Evolutionary conservation across 805 yeast genomes (phyloP), one percentile per base, ranked within the genome.

Genomic region (Schizosaccharomyces octosporus): DNA sequence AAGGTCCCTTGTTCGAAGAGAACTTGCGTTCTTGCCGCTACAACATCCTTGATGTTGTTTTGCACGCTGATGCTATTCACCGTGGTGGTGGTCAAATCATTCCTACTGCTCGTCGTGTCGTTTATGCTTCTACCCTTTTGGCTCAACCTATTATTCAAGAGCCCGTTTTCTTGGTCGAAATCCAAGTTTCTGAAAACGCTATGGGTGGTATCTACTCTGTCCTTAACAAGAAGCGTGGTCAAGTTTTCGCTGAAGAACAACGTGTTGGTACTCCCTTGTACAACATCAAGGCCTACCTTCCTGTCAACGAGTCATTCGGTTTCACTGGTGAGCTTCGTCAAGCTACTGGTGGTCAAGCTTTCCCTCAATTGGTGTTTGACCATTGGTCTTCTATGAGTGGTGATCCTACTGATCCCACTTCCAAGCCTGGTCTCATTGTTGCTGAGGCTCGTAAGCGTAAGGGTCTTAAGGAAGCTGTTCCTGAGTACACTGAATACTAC

Each of bases 341-440:
- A 81, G 96, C 97, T 75, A 90, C 98, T 74, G 97, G 96, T 86
- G 98, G 98, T 79, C 98, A 90, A 83, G 98, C 98, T 78, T 90
- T 90, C 98, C 98, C 98, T 80, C 97, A 90, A 81, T 82, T 93
- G 95, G 94, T 93, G 78, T 93, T 90, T 79, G 97, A 93, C 78
- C 98, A 90, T 78, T 90, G 97, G 97, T 80, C 87, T 69, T 77
- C 87, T 72, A 79, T 93, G 81, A 73, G 74, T 70, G 95, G 96
- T 78, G 93, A 88, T 78, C 95, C 95, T 75, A 78, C 85, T 69
- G 97, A 90, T 79, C 83, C 89, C 74, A 69, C 83, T 72, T 69
- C 82, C 69, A 81, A 81, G 78, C 81, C 85, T 70, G 85, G 85
- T 76, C 74, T 72, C 68, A 81, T 81, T 69, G 85, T 81, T 65